Base-by-base conservation (phyloP, 1,139 yeast species). In the Casaregolazyma suthepensis region DNA sequence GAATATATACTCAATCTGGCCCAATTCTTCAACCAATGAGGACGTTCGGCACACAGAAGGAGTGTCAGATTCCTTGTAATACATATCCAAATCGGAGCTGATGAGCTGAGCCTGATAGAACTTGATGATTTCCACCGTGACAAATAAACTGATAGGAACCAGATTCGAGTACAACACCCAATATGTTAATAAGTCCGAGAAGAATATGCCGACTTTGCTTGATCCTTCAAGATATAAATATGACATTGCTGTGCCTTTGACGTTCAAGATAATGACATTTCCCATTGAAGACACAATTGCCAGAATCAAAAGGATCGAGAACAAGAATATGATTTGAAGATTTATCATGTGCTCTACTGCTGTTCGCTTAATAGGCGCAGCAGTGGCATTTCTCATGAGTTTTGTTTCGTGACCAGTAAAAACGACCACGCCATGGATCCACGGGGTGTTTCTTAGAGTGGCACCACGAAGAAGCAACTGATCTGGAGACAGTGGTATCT, bases 331-430 rank as follows among this genome's bases (percentile, higher is more conserved):
- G 64, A 93, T 93, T 69, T 94, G 99, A 63, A 88, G 72, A 68
- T 94, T 94, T 60, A 94, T 91, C 71, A 91, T 88, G 69, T 96
- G 82, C 73, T 94, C 99, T 13, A 94, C 98, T 26, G 96, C 96
- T 1, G 99, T 94, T 64, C 96, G 80, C 67, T 94, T 94, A 63
- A 94, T 94, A 3, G 99, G 99, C 1, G 99, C 85, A 2, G 99
- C 97, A 1, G 98, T 91, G 13, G 99, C 99, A 72, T 94, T 94
- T 66, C 99, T 82, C 99, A 94, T 93, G 60, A 94, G 77, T 66
- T 94, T 94, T 0, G 99, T 93, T 71, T 94, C 99, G 68, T 94
- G 99, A 26, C 99, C 99, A 0, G 99, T 94, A 67, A 93, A 94
- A 1, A 93, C 82, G 1, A 88, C 97, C 47, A 90, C 77, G 29